Evolutionary conservation across 192 early-diverging fungal species (phyloP), one percentile per base, ranked within the genome.

Genomic region (Thoreauomyces humboldtii): DNA sequence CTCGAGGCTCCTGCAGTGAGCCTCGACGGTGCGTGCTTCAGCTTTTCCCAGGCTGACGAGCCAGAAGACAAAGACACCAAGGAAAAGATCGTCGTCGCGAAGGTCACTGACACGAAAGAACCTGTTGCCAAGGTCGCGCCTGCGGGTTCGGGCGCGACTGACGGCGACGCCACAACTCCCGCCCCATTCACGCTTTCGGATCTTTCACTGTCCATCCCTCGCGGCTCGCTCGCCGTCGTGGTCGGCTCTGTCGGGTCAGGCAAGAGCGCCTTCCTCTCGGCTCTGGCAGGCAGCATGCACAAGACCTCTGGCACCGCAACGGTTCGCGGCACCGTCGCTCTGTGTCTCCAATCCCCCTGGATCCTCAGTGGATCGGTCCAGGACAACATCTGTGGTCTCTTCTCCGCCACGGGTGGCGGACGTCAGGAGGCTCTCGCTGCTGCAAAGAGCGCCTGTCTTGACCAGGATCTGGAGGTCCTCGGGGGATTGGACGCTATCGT

Each of bases 171-270:
- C 4, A 31, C 5, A n/a, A n/a, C n/a, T n/a, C n/a, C 21, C 6
- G 22, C 21, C 5, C 2, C 50, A 5, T 52, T 52, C 50, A 25
- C 21, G 15, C 28, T 70, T 59, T 73, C 22, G 72, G 31, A 81
- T 61, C 55, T 88, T 21, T 75, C 59, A 38, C 72, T 88, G 54
- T 67, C 60, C 17, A 65, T 86, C 51, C 74, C 73, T 28, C 72
- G 69, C 32, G 77, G 78, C 0, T 58, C 77, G 36, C 37, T 79
- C 34, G 68, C 86, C 44, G 87, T 77, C 9, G 78, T 88, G 32
- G 78, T 88, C 4, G 87, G 87, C 9, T 80, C 84, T 57, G 86
- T 88, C 6, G 88, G 86, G 14, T 79, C 82, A 21, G 86, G 77
- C 57, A 83, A 89, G 66, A 86, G 79, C 0, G 87, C 87, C n/a